Conservation (phyloP, 2,329 filamentous ascomycete genomes). For the Epicoccum sorghinum region DNA sequence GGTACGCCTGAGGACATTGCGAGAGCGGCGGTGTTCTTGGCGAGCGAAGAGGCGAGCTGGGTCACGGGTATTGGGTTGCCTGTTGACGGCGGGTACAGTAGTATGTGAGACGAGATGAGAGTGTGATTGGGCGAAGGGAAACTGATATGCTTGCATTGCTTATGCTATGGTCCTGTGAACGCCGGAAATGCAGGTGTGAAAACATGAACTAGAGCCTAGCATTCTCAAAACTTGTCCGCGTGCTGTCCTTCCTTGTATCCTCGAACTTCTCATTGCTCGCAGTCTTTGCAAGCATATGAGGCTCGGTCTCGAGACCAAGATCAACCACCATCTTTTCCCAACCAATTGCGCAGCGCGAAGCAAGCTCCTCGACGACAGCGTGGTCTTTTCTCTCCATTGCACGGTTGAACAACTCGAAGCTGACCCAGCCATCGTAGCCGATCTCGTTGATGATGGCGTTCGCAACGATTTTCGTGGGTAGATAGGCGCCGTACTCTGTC, state of each 20-base stretch:
- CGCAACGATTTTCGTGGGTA: conserved; percentile 68
- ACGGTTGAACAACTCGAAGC: conserved; percentile 72
- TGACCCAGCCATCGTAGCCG: conserved; percentile 72
- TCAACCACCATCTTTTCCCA: conserved; percentile 59
- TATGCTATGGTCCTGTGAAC: conserved; percentile 8
- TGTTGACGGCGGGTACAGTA: conserved; percentile 55
- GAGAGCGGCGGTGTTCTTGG: conserved; percentile 52
- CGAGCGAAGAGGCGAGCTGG: conserved; percentile 55
- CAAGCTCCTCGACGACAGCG: conserved; percentile 62
- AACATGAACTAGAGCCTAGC: conserved; percentile 1
- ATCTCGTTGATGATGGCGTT: conserved; percentile 67
- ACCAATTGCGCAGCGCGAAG: conserved; percentile 56
- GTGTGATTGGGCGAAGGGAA: not conserved
- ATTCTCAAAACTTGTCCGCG: conserved; percentile 14
- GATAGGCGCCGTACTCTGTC: conserved; percentile 66
- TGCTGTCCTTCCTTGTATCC: conserved; percentile 22
- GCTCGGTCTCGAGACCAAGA: conserved; percentile 30
- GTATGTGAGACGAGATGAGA: conserved; percentile 18
- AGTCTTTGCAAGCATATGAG: not conserved
- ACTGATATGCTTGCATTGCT: conserved; percentile 12
- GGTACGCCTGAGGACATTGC: conserved; percentile 43
- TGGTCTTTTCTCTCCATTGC: conserved; percentile 61
- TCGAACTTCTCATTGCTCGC: conserved; percentile 1
- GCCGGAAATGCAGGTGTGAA: not conserved
- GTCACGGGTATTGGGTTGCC: conserved; percentile 54